Conservation (phyloP, 768 basidiomycete genomes). For the Hortiboletus flavorubellus region DNA sequence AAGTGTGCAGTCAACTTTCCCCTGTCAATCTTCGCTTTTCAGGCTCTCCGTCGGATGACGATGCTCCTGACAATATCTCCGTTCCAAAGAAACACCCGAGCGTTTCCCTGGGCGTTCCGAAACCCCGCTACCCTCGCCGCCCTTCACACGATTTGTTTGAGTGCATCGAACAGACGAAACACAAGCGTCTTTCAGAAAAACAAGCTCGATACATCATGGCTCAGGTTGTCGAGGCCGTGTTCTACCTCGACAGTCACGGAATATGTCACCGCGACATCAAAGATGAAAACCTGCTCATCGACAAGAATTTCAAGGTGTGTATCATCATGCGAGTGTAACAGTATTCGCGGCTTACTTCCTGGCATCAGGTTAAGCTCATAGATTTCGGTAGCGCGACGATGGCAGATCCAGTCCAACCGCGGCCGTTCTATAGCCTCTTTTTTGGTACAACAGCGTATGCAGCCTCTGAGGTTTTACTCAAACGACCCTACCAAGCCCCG, state of each 20-base stretch:
- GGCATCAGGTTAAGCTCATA: constrained; percentile 79
- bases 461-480: constrained; percentile 88
- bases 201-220: constrained; percentile 81
- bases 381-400: constrained; percentile 92
- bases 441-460: constrained; percentile 97
- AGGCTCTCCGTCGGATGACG: constrained; percentile 12
- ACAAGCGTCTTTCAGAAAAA: constrained; percentile 74
- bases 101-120: constrained; percentile 21
- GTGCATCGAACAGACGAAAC: constrained; percentile 84
- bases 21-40: constrained; percentile 18
- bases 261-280: constrained; percentile 96
- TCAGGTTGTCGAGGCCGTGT: constrained; percentile 84
- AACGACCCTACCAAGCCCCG: constrained; percentile 85
- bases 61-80: constrained; percentile 2
- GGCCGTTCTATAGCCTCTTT: constrained; percentile 72
- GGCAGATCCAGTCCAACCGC: constrained; percentile 57
- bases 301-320: constrained; percentile 62
- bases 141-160: constrained; percentile 93
- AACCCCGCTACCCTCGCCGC: constrained; percentile 56
- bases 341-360: constrained; percentile 11
- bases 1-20: constrained; percentile 24
- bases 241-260: constrained; percentile 76
- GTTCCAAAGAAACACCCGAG: constrained; percentile 9
- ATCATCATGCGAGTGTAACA: background rate
- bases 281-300: constrained; percentile 90